A percentile compares a stretch with the other conserved stretches of the same genome.
phyloP scores from a whole-genome alignment of 1,284 basidiomycete genomes.

The Ustilago tritici region DNA sequence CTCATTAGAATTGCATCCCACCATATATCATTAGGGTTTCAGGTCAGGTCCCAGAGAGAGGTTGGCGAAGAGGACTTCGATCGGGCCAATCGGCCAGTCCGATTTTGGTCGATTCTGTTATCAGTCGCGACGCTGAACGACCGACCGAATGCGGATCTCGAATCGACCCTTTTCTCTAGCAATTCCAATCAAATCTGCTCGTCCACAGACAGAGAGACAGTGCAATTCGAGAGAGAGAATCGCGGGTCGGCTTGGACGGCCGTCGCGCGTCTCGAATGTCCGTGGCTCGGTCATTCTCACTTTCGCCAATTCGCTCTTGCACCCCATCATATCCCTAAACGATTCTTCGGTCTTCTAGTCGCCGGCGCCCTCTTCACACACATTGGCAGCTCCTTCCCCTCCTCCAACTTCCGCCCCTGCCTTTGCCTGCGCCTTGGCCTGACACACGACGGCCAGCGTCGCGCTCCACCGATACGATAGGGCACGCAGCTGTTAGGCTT shows the following conservation, averaged over 20 bases:
- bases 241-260: conserved; percentile 6
- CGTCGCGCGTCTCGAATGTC: conserved; percentile 37
- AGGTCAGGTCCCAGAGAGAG: not conserved
- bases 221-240: not conserved
- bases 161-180: not conserved
- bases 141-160: not conserved
- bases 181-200: conserved; percentile 1
- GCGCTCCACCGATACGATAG: conserved; percentile 2
- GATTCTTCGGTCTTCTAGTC: conserved; percentile 35
- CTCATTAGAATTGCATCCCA: not conserved
- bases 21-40: not conserved
- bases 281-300: conserved; percentile 10
- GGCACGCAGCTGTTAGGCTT: conserved; percentile 6
- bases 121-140: not conserved
- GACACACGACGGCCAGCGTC: conserved; percentile 2
- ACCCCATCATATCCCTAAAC: conserved; percentile 32
- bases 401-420: conserved; percentile 4
- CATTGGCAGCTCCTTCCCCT: conserved; percentile 3
- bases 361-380: conserved; percentile 17
- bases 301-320: conserved; percentile 22
- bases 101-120: not conserved
- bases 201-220: not conserved
- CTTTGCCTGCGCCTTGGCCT: not conserved
- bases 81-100: not conserved
- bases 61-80: not conserved